phyloP scores from a whole-genome alignment of 2,329 filamentous ascomycete genomes.

The Aspergillus ruber region DNA sequence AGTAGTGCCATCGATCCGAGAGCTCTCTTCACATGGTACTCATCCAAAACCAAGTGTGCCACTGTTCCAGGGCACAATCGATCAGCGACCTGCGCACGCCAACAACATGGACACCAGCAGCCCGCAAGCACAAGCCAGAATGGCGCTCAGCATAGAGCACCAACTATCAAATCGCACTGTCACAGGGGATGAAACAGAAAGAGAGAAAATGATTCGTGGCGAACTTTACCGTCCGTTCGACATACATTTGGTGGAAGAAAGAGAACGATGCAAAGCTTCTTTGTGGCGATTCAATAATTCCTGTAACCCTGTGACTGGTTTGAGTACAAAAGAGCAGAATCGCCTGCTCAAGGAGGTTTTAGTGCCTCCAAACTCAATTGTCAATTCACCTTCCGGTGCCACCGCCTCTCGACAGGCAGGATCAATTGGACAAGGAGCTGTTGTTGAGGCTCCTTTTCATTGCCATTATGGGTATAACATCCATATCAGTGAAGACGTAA shows the following conservation, averaged over 20 bases:
- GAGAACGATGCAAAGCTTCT: slow-evolving; percentile 74
- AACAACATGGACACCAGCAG: slow-evolving; percentile 32
- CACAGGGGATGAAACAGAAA: slow-evolving; percentile 57
- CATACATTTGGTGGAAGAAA: slow-evolving; percentile 70
- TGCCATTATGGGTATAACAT: slow-evolving; percentile 98
- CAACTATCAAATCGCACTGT: slow-evolving; percentile 33
- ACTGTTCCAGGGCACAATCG: slow-evolving; percentile 30
- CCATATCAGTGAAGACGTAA: slow-evolving; percentile 74
- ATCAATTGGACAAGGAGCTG: slow-evolving; percentile 65
- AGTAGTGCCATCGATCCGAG: slow-evolving; percentile 35
- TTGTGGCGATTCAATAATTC: slow-evolving; percentile 84
- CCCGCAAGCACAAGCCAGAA: slow-evolving; percentile 38
- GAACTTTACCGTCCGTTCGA: slow-evolving; percentile 74
- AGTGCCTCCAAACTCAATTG: slow-evolving; percentile 23
- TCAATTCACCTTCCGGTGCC: slow-evolving; percentile 48
- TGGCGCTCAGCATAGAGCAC: slow-evolving; percentile 38
- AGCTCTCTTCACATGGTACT: slow-evolving; percentile 27
- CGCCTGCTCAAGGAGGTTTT: slow-evolving; percentile 35
- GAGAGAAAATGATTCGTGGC: slow-evolving; percentile 82
- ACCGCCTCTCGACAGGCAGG: slow-evolving; percentile 48
- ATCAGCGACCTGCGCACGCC: slow-evolving; percentile 32
- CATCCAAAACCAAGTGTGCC: slow-evolving; percentile 32
- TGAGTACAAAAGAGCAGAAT: slow-evolving; percentile 48
- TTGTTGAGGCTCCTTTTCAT: slow-evolving; percentile 80
- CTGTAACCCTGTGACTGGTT: slow-evolving; percentile 64